These are phyloP conservation scores for Candida buenavistaensis DNA, from an alignment of 1,139 yeast genomes.

Conservation along the genomic window DNA sequence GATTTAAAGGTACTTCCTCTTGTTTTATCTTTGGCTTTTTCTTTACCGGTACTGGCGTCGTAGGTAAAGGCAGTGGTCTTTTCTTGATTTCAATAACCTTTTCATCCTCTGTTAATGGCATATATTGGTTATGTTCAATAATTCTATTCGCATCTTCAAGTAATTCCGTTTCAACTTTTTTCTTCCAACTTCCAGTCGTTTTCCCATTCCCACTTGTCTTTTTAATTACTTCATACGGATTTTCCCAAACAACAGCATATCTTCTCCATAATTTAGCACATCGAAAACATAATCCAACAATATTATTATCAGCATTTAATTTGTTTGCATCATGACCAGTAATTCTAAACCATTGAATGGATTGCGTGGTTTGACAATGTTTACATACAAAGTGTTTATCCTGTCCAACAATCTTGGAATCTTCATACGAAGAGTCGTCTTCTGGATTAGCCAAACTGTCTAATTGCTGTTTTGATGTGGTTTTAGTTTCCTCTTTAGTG, in stretches of 20 bases:
- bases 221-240: constrained; percentile 66
- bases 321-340: constrained; percentile 58
- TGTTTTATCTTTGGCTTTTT: constrained; percentile 1
- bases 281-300: constrained; percentile 70
- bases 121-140: constrained; percentile 40
- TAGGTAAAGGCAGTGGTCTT: constrained; percentile 4
- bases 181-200: constrained; percentile 50
- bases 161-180: constrained; percentile 70
- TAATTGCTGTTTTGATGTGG: constrained; percentile 16
- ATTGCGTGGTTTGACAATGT: constrained; percentile 56
- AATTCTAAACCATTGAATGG: constrained; percentile 68
- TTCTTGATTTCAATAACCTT: constrained; percentile 1
- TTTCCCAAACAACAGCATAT: constrained; percentile 89
- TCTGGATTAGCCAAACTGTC: constrained; percentile 58
- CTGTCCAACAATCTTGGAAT: constrained; percentile 38
- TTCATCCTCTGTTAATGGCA: constrained; percentile 18
- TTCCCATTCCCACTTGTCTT: constrained; percentile 31
- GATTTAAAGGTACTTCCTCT: too few species aligned
- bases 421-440: constrained; percentile 71
- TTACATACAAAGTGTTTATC: constrained; percentile 55
- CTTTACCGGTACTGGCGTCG: not conserved
- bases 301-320: constrained; percentile 24
- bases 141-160: constrained; percentile 64
- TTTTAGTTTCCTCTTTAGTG: constrained; percentile 26
- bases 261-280: constrained; percentile 93